Percentiles rank a stretch among this genome's conserved stretches.
Evolutionary conservation across 176 grass and related monocot genomes (phyloP).

Genomic region (Cocos nucifera): DNA sequence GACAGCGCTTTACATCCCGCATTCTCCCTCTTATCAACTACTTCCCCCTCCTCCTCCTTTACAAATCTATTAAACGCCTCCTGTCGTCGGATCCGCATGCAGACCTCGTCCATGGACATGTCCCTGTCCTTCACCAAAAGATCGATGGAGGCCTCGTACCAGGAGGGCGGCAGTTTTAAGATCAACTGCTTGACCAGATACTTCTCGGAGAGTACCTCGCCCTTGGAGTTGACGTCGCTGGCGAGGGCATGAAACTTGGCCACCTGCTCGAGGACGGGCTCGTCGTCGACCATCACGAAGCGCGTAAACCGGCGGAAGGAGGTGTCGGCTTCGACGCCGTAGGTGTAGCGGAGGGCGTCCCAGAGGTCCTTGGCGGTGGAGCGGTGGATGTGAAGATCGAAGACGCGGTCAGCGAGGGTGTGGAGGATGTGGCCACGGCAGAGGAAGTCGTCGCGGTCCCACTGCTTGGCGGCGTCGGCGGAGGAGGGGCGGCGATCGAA

Average conservation of each 20-base stretch:
- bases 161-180: background rate
- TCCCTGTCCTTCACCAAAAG: background rate
- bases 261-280: constrained; percentile 18
- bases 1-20: too few species aligned
- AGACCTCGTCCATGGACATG: constrained; percentile 3
- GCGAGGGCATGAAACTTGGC: background rate
- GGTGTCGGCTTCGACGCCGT: background rate
- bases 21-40: too few species aligned
- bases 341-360: constrained; percentile 22
- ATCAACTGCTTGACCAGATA: background rate
- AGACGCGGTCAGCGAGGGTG: constrained; percentile 21
- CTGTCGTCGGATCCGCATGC: background rate
- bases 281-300: background rate
- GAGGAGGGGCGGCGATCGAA: background rate
- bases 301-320: accelerated
- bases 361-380: constrained; percentile 17
- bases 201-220: background rate
- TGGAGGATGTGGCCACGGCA: constrained; percentile 38
- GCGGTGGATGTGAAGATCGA: constrained; percentile 21
- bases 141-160: background rate
- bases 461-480: background rate
- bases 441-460: constrained; percentile 21
- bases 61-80: too few species aligned
- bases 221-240: background rate
- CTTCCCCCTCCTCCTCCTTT: too few species aligned